Evolutionary conservation across 2,329 filamentous ascomycete species (phyloP).

Genomic region (Beauveria rudraprayagi): DNA sequence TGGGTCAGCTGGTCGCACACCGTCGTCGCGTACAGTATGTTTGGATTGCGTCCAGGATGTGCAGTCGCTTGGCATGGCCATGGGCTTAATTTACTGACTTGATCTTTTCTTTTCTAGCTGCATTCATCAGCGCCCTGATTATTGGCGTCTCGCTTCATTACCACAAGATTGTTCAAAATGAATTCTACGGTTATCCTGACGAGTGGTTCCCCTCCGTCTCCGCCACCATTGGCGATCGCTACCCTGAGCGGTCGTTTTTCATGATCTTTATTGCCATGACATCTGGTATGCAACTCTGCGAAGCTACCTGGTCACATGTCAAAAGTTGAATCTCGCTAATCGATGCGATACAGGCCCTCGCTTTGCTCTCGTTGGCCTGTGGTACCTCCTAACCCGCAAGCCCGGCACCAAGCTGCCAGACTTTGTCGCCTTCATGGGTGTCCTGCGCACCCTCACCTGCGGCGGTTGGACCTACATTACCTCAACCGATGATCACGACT

Average conservation of each 20-base stretch:
- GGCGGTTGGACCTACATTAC: conserved; percentile 98
- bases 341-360: conserved; percentile 59
- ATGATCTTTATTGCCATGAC: conserved; percentile 96
- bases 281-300: conserved; percentile 52
- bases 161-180: conserved; percentile 95
- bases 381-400: conserved; percentile 79
- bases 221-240: conserved; percentile 92
- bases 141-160: conserved; percentile 81
- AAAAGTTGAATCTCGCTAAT: neutral
- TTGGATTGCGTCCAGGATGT: conserved; percentile 1
- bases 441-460: conserved; percentile 87
- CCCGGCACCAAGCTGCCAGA: conserved; percentile 70
- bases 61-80: neutral
- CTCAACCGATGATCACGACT: conserved; percentile 95
- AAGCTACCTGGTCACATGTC: neutral
- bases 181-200: conserved; percentile 87
- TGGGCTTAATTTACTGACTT: neutral
- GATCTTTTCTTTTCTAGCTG: conserved; percentile 41
- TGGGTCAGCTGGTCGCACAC: conserved; percentile 92
- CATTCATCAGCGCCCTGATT: conserved; percentile 78
- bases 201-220: conserved; percentile 98
- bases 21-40: conserved; percentile 66
- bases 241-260: conserved; percentile 93
- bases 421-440: conserved; percentile 68
- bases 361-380: conserved; percentile 82